These are phyloP conservation scores for Karstenula rhodostoma DNA, from an alignment of 2,329 filamentous ascomycete species.

Conservation along the genomic window DNA sequence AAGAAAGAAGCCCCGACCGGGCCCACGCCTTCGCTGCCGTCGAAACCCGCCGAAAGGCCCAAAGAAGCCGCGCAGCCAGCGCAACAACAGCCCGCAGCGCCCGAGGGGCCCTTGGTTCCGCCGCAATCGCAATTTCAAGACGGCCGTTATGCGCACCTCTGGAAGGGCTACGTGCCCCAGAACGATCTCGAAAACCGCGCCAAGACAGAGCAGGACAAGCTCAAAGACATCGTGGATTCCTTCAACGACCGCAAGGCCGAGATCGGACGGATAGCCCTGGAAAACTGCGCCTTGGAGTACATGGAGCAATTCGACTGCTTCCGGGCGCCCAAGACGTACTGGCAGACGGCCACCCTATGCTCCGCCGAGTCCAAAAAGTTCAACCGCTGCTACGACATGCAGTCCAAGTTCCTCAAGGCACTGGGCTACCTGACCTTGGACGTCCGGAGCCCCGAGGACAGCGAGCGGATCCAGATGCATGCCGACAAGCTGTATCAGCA, in stretches of 20 bases:
- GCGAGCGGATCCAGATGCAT: conserved; percentile 89
- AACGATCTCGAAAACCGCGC: conserved; percentile 71
- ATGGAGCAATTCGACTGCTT: conserved; percentile 85
- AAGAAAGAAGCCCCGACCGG: conserved; percentile 81
- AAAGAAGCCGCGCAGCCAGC: conserved; percentile 49
- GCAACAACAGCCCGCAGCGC: conserved; percentile 24
- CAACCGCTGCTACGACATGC: conserved; percentile 87
- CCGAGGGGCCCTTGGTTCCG: conserved; percentile 52
- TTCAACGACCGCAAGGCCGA: conserved; percentile 83
- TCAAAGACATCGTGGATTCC: conserved; percentile 79
- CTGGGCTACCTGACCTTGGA: conserved; percentile 82
- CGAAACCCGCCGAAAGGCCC: conserved; percentile 39
- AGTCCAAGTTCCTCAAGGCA: conserved; percentile 89
- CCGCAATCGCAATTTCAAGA: conserved; percentile 70
- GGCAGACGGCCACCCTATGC: conserved; percentile 80
- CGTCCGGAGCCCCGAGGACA: conserved; percentile 73
- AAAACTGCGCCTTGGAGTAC: conserved; percentile 93
- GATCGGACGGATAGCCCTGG: conserved; percentile 82
- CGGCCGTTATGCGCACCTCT: conserved; percentile 83
- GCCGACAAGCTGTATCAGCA: conserved; percentile 89
- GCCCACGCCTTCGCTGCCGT: conserved; percentile 55
- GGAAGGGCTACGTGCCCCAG: conserved; percentile 87
- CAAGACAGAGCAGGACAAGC: conserved; percentile 80
- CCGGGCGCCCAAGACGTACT: conserved; percentile 69
- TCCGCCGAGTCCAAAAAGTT: conserved; percentile 77